Evolutionary conservation across 441 rosid genomes (phyloP).

Genomic region (Erodium moschatum): DNA sequence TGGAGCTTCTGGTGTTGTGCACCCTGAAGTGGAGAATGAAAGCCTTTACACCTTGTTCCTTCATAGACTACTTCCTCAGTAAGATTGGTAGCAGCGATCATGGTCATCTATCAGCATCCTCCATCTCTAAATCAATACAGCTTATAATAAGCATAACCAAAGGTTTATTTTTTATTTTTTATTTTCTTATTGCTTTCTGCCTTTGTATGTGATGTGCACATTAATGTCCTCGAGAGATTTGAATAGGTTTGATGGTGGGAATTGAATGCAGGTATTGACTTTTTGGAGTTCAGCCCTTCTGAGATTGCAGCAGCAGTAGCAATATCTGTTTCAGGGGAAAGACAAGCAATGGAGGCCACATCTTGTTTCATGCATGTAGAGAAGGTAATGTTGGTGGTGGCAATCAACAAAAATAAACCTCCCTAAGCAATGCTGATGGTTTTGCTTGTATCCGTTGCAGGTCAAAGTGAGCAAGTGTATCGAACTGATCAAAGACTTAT

Average conservation of each 20-base stretch:
- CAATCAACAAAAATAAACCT: too few relatives aligned
- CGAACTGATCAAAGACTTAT: conserved; percentile 32
- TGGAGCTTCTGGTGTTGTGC: conserved; percentile 51
- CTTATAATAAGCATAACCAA: conserved; percentile 38
- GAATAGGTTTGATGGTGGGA: conserved; percentile 16
- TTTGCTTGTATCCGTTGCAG: conserved; percentile 28
- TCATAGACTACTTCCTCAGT: conserved; percentile 42
- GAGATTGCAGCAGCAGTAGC: conserved; percentile 65
- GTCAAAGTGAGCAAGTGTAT: conserved; percentile 41
- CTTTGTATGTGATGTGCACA: background rate
- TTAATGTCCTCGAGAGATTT: background rate
- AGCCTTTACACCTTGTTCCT: conserved; percentile 43
- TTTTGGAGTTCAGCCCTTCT: conserved; percentile 58
- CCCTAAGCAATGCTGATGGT: background rate
- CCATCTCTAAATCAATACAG: conserved; percentile 32
- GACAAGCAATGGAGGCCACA: conserved; percentile 26
- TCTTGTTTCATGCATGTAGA: conserved; percentile 30
- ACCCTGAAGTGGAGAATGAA: conserved; percentile 54
- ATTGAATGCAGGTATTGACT: conserved; percentile 54
- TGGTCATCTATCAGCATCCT: conserved; percentile 21
- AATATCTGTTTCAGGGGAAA: conserved; percentile 39
- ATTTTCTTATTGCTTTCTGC: too few relatives aligned
- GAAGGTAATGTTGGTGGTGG: conserved; percentile 30
- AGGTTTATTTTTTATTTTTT: conserved; percentile 32
- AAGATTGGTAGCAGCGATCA: conserved; percentile 27